These are phyloP conservation scores for Colletotrichum sp. DNA, from an alignment of 2,329 filamentous ascomycete genomes.

Conservation along the genomic window DNA sequence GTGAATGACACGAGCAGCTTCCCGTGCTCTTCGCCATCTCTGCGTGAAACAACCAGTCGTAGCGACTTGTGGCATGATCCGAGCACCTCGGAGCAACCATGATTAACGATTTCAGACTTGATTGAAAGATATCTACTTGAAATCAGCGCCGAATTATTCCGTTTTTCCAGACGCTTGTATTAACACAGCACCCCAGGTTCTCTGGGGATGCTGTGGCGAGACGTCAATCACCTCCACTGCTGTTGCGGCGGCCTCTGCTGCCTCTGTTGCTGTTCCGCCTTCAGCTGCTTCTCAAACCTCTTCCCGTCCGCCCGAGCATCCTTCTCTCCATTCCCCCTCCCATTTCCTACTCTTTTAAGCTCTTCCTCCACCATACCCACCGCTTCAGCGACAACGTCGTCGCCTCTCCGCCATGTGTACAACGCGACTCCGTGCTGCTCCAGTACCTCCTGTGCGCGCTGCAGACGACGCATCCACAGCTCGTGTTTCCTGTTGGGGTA, in stretches of 20 bases:
- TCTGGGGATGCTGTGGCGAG: not conserved
- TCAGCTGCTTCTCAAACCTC: slow-evolving; percentile 19
- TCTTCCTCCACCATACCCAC: slow-evolving; percentile 65
- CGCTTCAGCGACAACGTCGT: slow-evolving; percentile 71
- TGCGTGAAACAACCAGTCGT: not conserved
- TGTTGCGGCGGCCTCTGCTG: slow-evolving; percentile 12
- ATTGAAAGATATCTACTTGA: slow-evolving; percentile 9
- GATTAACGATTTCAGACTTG: not conserved
- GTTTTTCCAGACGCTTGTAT: not conserved
- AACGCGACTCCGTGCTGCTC: slow-evolving; percentile 69
- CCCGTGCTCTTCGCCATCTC: not conserved
- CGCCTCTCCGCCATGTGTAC: slow-evolving; percentile 74
- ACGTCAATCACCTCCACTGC: not conserved
- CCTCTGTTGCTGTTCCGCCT: slow-evolving; percentile 10
- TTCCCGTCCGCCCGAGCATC: slow-evolving; percentile 20
- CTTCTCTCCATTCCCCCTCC: slow-evolving; percentile 26
- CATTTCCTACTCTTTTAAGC: slow-evolving; percentile 44
- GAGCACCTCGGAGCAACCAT: not conserved
- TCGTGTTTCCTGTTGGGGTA: slow-evolving; percentile 69
- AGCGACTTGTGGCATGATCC: not conserved
- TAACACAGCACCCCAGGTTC: not conserved
- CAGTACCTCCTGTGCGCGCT: slow-evolving; percentile 66
- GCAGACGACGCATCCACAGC: slow-evolving; percentile 72
- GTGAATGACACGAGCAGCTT: not conserved
- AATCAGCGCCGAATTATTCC: slow-evolving; percentile 1